Percentiles rank a stretch among this genome's conserved stretches.
Evolutionary conservation across 345 rosid genomes (phyloP).

Genomic region (Hevea brasiliensis): DNA sequence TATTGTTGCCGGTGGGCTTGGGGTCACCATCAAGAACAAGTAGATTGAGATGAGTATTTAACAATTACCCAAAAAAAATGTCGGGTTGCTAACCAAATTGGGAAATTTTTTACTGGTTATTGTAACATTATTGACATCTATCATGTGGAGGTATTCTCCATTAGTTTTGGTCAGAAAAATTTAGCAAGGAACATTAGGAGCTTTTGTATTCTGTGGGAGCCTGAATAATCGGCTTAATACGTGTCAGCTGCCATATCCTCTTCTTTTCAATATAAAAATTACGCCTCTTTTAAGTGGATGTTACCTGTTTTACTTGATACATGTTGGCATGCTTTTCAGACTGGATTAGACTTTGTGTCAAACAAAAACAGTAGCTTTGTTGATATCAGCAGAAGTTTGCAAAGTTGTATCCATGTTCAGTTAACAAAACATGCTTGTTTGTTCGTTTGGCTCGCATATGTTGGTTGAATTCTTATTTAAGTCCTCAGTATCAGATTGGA

Average conservation of each 20-base stretch:
- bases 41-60: not conserved
- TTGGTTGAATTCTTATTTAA: no score
- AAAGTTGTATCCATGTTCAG: not conserved
- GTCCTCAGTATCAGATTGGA: not conserved
- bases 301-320: not conserved
- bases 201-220: not conserved
- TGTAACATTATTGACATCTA: not conserved
- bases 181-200: not conserved
- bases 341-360: not conserved
- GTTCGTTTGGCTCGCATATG: not conserved
- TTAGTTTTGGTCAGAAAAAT: not conserved
- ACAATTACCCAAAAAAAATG: not conserved
- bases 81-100: not conserved
- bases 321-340: not conserved
- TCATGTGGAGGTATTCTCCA: constrained; percentile 2
- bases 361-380: not conserved
- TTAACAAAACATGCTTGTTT: not conserved
- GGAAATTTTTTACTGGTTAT: not conserved
- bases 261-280: constrained; percentile 4
- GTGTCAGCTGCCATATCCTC: not conserved
- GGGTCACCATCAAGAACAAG: constrained; percentile 60
- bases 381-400: not conserved
- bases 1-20: constrained; percentile 85
- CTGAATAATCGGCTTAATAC: constrained; percentile 10
- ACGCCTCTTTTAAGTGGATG: not conserved